phyloP scores from a whole-genome alignment of 2,329 filamentous ascomycete species.

The Fusarium avenaceum region DNA sequence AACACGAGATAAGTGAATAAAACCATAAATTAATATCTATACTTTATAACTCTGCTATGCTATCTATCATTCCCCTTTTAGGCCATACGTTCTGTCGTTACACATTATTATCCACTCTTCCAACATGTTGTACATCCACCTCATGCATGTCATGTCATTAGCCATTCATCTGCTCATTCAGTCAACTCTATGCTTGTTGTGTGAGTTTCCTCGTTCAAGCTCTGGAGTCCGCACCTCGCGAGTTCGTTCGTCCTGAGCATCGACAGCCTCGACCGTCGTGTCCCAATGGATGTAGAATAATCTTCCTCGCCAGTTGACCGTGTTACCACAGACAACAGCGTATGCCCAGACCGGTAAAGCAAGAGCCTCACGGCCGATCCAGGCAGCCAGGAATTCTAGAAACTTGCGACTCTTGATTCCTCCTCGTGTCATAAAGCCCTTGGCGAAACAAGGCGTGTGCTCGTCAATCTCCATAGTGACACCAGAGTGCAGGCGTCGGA shows the following conservation, averaged over 20 bases:
- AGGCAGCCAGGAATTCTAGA: constrained; percentile 80
- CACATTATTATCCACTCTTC: constrained; percentile 16
- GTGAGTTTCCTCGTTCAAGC: constrained; percentile 44
- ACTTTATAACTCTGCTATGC: constrained; percentile 6
- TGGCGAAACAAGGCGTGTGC: constrained; percentile 81
- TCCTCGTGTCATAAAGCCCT: constrained; percentile 55
- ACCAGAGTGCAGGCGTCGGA: constrained; percentile 79
- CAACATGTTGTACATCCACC: neutral
- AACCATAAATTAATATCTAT: constrained; percentile 11
- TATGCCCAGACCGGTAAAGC: constrained; percentile 91
- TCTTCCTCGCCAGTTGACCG: constrained; percentile 88
- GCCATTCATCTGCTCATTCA: constrained; percentile 22
- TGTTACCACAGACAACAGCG: constrained; percentile 90
- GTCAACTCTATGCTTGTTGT: constrained; percentile 46
- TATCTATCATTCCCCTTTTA: constrained; percentile 23
- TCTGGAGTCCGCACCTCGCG: constrained; percentile 41
- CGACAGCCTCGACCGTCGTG: constrained; percentile 76
- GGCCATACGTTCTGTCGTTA: constrained; percentile 24
- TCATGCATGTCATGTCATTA: constrained; percentile 12
- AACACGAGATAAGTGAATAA: neutral
- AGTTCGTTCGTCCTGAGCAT: constrained; percentile 22
- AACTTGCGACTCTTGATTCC: constrained; percentile 68
- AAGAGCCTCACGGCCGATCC: constrained; percentile 85
- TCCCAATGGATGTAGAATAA: constrained; percentile 85
- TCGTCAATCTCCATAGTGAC: constrained; percentile 77